Base-by-base conservation (phyloP, 352 stramenopile genomes). In the Phytophthora pluvialis region DNA sequence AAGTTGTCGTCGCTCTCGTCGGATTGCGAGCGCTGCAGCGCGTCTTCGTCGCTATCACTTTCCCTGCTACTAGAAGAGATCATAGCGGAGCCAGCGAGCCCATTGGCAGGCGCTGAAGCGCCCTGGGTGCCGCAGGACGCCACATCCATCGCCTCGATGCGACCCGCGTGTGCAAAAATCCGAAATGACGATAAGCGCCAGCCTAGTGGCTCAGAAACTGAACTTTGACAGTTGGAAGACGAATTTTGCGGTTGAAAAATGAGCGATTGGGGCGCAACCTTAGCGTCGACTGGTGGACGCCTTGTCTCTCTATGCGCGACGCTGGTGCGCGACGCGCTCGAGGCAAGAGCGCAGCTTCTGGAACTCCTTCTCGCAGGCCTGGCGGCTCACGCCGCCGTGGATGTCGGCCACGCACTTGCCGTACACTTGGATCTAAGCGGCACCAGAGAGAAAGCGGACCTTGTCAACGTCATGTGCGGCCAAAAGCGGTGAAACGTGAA, bases 391-490 rank as follows among this genome's bases (percentile, higher is more conserved):
- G 32, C 72, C 75, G 28, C 86, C 83, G 21, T 75, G 67, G 47
- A 92, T 78, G 43, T 80, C 73, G 45, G 86, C 83, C 32, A 94
- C 86, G 46, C 86, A 94, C 25, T 86, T 84, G 68, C 83, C 83
- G 48, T 94, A 94, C 38, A 91, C 80, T 72, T 90, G 81, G 46
- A 94, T 86, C 86, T 94, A 47, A 21, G 18, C 3, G 31, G 45
- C 21, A 54, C 36, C 5, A 64, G 9, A 10, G 11, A 46, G 43
- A 39, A 58, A 39, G 11, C n/a, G 4, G 15, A 31, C 21, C 21
- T n/a, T 46, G 38, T 13, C 55, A 4, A 42, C 13, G 5, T 48
- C 16, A 45, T 51, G 32, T 58, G 55, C 16, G 28, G 43, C 25
- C 44, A 55, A 6, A 12, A 48, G 18, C 35, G 5, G 5, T 16